These are phyloP conservation scores for Globisporangium orthogonon DNA, from an alignment of 352 stramenopile genomes.

Conservation along the genomic window DNA sequence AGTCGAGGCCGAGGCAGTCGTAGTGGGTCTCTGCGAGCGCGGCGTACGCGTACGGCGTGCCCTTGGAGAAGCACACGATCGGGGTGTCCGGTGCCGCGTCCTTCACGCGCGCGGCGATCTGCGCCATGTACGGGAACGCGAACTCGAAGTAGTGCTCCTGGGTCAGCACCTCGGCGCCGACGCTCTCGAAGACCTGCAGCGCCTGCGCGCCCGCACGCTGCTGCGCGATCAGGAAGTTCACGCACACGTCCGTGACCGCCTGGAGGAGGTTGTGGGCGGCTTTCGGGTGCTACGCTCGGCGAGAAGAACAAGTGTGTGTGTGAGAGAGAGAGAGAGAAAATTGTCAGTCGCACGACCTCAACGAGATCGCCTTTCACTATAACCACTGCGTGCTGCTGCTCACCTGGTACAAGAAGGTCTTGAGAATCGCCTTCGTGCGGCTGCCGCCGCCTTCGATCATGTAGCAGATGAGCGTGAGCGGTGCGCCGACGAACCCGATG, in stretches of 20 bases:
- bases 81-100: constrained; percentile 52
- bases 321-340: not conserved
- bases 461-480: constrained; percentile 97
- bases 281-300: constrained; percentile 56
- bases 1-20: constrained; percentile 93
- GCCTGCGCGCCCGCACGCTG: constrained; percentile 92
- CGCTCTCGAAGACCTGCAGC: constrained; percentile 97
- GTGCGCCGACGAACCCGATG: constrained; percentile 97
- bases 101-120: constrained; percentile 79
- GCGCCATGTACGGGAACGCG: constrained; percentile 88
- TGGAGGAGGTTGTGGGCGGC: constrained; percentile 90
- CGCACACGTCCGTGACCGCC: constrained; percentile 92
- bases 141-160: constrained; percentile 94
- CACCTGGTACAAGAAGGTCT: constrained; percentile 91
- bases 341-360: not conserved
- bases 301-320: no score
- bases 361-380: no score
- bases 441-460: constrained; percentile 97
- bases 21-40: constrained; percentile 82
- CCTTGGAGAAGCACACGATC: constrained; percentile 85
- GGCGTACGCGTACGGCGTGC: constrained; percentile 74
- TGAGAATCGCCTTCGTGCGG: constrained; percentile 92
- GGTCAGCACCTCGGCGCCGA: constrained; percentile 92
- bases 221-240: constrained; percentile 94
- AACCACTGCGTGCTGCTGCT: no score